These are phyloP conservation scores for Fusarium devonianum DNA, from an alignment of 2,329 filamentous ascomycete genomes.

Conservation along the genomic window DNA sequence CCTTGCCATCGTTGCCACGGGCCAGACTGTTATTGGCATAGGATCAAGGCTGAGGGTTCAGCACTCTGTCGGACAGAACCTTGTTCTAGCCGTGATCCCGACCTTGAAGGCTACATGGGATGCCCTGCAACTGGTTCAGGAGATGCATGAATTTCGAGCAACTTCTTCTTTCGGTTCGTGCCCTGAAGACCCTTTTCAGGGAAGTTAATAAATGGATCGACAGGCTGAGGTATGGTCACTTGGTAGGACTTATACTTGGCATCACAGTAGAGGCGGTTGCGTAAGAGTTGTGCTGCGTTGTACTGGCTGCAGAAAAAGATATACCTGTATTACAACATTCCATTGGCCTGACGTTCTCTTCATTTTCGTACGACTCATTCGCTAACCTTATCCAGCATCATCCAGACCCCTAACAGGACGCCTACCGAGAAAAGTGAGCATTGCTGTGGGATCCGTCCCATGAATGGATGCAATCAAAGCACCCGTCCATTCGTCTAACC, in stretches of 20 bases:
- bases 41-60: constrained; percentile 29
- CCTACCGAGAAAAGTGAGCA: constrained; percentile 22
- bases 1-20: constrained; percentile 4
- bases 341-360: constrained; percentile 1
- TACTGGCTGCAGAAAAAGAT: constrained; percentile 11
- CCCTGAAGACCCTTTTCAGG: constrained; percentile 2
- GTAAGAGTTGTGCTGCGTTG: constrained; percentile 20
- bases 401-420: constrained; percentile 10
- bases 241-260: constrained; percentile 8
- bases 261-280: constrained; percentile 5
- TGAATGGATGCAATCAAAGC: constrained; percentile 33
- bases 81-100: constrained; percentile 14
- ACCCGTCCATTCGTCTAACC: constrained; percentile 26
- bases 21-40: constrained; percentile 31
- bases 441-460: constrained; percentile 13
- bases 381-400: constrained; percentile 7
- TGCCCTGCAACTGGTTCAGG: no score
- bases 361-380: constrained; percentile 16
- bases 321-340: neutral
- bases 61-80: constrained; percentile 26
- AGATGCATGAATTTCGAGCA: constrained; percentile 18
- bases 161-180: neutral
- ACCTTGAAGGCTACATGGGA: neutral
- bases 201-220: constrained; percentile 18
- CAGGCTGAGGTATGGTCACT: neutral